A percentile compares a stretch with the other conserved stretches of the same genome.
These are phyloP conservation scores for Vicia sativa DNA, from an alignment of 306 rosid genomes.

Conservation along the genomic window DNA sequence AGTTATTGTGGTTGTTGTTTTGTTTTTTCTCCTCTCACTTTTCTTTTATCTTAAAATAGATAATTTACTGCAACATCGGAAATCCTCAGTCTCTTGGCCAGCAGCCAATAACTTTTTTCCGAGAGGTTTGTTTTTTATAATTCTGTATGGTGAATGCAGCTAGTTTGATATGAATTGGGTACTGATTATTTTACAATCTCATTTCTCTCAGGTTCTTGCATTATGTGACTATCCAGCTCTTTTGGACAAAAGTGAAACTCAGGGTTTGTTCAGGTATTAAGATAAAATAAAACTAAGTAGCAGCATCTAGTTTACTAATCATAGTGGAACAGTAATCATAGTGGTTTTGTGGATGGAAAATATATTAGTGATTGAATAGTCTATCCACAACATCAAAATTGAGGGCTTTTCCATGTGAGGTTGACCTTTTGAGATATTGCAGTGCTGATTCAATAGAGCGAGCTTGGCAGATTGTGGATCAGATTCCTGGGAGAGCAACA, in stretches of 20 bases:
- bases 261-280: constrained; percentile 89
- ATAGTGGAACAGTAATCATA: constrained; percentile 22
- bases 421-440: constrained; percentile 34
- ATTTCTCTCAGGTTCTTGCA: constrained; percentile 74
- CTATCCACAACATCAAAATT: constrained; percentile 16
- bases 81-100: constrained; percentile 97
- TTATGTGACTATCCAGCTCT: constrained; percentile 83
- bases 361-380: constrained; percentile 17
- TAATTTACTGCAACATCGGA: constrained; percentile 93
- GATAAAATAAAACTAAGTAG: constrained; percentile 24
- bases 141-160: constrained; percentile 26
- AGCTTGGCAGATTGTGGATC: constrained; percentile 81
- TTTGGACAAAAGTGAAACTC: constrained; percentile 87
- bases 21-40: constrained; percentile 9
- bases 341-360: constrained; percentile 7
- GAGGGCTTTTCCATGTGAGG: not conserved
- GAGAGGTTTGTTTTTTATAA: constrained; percentile 72
- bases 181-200: constrained; percentile 24
- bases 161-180: not conserved
- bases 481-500: constrained; percentile 90
- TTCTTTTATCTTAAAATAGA: constrained; percentile 50
- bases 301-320: constrained; percentile 29
- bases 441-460: constrained; percentile 77
- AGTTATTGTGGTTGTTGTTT: not conserved
- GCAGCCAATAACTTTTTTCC: constrained; percentile 77